phyloP scores from a whole-genome alignment of 192 early-diverging fungal genomes.

The Allomyces arbusculus region DNA sequence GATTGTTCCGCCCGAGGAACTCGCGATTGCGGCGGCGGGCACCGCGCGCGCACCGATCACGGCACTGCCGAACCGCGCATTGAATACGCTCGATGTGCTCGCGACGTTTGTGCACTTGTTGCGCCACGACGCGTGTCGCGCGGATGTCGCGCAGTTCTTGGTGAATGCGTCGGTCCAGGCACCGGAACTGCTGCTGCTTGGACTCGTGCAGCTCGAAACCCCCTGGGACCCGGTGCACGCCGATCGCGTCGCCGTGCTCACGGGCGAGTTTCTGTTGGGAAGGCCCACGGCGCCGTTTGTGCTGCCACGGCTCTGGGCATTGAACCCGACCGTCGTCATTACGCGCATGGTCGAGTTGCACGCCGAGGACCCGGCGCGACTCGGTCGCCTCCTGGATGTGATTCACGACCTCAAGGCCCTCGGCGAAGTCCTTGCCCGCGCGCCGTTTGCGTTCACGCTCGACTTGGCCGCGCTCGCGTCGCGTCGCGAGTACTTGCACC shows the following conservation, averaged over 20 bases:
- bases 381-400: slow-evolving; percentile 51
- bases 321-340: slow-evolving; percentile 30
- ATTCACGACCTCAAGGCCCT: slow-evolving; percentile 61
- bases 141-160: slow-evolving; percentile 41
- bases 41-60: slow-evolving; percentile 19
- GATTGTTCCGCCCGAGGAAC: slow-evolving; percentile 34
- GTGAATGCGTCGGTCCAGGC: slow-evolving; percentile 35
- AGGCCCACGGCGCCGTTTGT: slow-evolving; percentile 43
- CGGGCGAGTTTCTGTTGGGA: slow-evolving; percentile 41
- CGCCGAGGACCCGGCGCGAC: slow-evolving; percentile 35
- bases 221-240: slow-evolving; percentile 24
- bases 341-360: slow-evolving; percentile 50
- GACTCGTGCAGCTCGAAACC: slow-evolving; percentile 38
- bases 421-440: slow-evolving; percentile 41
- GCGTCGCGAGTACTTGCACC: slow-evolving; percentile 50
- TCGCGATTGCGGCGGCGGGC: slow-evolving; percentile 18
- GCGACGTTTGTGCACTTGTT: slow-evolving; percentile 37
- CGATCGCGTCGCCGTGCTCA: slow-evolving; percentile 37
- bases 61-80: slow-evolving; percentile 25
- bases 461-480: slow-evolving; percentile 62
- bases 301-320: slow-evolving; percentile 48
- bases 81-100: slow-evolving; percentile 53
- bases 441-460: slow-evolving; percentile 47
- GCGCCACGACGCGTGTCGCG: slow-evolving; percentile 25
- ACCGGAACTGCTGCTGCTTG: slow-evolving; percentile 54